Conservation (phyloP, 1,284 basidiomycete genomes). For the Tetrapyrgos nigripes region DNA sequence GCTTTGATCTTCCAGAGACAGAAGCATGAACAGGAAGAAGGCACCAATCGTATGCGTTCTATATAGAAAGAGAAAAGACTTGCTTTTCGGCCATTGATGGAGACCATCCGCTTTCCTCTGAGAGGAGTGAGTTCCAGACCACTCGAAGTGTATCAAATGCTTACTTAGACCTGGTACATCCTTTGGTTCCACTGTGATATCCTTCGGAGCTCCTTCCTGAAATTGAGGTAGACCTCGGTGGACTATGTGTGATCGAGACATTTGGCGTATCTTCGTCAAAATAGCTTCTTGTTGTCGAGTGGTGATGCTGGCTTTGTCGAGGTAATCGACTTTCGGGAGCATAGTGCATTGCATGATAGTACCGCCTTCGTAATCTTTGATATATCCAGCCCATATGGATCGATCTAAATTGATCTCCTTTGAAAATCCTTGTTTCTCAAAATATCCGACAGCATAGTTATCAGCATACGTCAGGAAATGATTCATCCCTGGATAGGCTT, state of each 20-base stretch:
- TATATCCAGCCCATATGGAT: constrained; percentile 97
- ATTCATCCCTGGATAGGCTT: constrained; percentile 83
- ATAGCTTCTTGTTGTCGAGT: constrained; percentile 89
- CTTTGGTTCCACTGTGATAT: constrained; percentile 63
- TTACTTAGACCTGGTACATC: constrained; percentile 87
- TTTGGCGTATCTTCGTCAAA: constrained; percentile 87
- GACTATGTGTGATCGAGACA: constrained; percentile 88
- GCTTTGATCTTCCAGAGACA: too few relatives aligned
- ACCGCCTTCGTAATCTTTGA: constrained; percentile 99
- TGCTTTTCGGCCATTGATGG: constrained; percentile 84
- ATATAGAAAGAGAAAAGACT: constrained; percentile 30
- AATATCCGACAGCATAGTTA: constrained; percentile 99
- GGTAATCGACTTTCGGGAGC: constrained; percentile 90
- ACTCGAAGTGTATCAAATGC: constrained; percentile 30
- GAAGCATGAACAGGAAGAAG: background rate
- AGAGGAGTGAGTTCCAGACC: constrained; percentile 4
- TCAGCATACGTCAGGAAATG: constrained; percentile 99
- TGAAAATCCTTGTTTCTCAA: constrained; percentile 98
- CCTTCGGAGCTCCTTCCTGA: constrained; percentile 58
- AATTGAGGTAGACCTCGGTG: constrained; percentile 87
- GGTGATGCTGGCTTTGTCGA: constrained; percentile 83
- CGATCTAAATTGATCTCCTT: constrained; percentile 95
- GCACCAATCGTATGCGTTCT: too few relatives aligned
- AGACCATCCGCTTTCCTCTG: constrained; percentile 94
- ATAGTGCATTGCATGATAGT: constrained; percentile 99